Evolutionary conservation across 257 asterid genomes (phyloP).

Genomic region (Ajuga chamaepitys): DNA sequence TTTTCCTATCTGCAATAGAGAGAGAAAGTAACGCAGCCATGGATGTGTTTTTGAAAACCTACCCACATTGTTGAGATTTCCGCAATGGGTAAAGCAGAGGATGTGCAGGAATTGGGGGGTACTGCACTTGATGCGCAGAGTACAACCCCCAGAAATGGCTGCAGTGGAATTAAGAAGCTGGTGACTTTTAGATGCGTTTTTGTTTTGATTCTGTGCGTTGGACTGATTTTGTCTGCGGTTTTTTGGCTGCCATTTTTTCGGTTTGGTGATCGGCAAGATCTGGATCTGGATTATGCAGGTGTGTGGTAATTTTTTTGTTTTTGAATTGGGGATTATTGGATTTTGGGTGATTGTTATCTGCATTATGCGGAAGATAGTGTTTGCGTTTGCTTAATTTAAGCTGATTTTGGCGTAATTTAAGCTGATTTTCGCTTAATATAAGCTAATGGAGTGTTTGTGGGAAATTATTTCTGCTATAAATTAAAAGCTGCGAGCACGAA

Average conservation of each 20-base stretch:
- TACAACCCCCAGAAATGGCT: conserved; percentile 30
- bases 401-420: too few species aligned
- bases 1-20: conserved; percentile 7
- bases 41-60: conserved; percentile 27
- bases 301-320: conserved; percentile 9
- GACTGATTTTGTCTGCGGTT: conserved; percentile 59
- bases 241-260: conserved; percentile 71
- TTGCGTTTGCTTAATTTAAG: too few species aligned
- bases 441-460: too few species aligned
- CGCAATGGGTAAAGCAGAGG: conserved; percentile 83
- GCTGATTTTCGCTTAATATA: too few species aligned
- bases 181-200: conserved; percentile 60
- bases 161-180: conserved; percentile 33
- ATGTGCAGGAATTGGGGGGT: conserved; percentile 40
- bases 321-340: not conserved
- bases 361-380: too few species aligned
- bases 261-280: conserved; percentile 47
- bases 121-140: conserved; percentile 43
- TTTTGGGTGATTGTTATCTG: not conserved
- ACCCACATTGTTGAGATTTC: conserved; percentile 49
- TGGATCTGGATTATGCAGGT: conserved; percentile 75
- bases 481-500: too few species aligned
- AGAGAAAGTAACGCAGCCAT: not conserved
- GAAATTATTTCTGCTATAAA: too few species aligned
- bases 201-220: conserved; percentile 56